Evolutionary conservation across 2,329 filamentous ascomycete species (phyloP).

Genomic region (Botrytis aclada): DNA sequence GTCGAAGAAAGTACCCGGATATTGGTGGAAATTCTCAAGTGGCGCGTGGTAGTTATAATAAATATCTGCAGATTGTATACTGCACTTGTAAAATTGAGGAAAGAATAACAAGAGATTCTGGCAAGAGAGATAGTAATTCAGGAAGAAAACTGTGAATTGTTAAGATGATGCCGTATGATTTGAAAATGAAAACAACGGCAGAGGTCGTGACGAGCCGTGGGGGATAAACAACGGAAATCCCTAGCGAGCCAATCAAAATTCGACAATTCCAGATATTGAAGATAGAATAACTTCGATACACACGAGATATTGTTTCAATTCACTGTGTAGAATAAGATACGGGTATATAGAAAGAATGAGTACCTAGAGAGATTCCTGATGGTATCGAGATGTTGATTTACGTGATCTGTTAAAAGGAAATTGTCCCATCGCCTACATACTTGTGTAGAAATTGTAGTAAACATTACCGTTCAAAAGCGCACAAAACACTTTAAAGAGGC

Average conservation of each 20-base stretch:
- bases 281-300: not conserved
- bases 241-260: not conserved
- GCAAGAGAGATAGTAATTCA: too few species aligned
- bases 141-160: not conserved
- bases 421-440: not conserved
- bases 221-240: not conserved
- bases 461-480: not conserved
- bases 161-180: not conserved
- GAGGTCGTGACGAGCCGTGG: not conserved
- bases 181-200: not conserved
- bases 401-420: not conserved
- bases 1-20: not conserved
- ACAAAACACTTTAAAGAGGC: not conserved
- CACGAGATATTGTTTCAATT: not conserved
- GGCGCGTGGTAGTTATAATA: not conserved
- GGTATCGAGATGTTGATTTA: not conserved
- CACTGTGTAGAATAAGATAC: not conserved
- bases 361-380: not conserved
- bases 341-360: not conserved
- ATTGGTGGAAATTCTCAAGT: not conserved
- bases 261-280: not conserved
- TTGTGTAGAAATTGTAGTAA: not conserved
- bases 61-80: not conserved
- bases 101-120: not conserved
- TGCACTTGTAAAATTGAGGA: not conserved